These are phyloP conservation scores for Carex sylvatica DNA, from an alignment of 202 grass and related monocot genomes.

Conservation along the genomic window DNA sequence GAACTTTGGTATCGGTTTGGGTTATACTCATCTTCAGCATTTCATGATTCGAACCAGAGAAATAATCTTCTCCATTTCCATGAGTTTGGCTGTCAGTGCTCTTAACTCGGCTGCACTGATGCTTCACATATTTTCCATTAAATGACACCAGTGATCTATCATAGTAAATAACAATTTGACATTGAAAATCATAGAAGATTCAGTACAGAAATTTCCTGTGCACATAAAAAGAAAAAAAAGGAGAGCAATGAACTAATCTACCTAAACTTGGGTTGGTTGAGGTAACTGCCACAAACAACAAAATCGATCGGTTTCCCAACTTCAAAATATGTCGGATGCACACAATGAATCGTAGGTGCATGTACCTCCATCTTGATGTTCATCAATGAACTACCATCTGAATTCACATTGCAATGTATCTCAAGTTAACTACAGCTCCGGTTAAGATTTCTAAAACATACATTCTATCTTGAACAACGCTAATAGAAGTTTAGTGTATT, in stretches of 20 bases:
- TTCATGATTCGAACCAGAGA: conserved; percentile 53
- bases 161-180: conserved; percentile 35
- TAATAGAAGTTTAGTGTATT: background rate
- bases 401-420: conserved; percentile 23
- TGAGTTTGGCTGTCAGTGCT: conserved; percentile 13
- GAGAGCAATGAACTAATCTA: conserved; percentile 20
- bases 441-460: background rate
- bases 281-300: conserved; percentile 71
- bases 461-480: background rate
- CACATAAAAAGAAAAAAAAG: conserved; percentile 11
- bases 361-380: conserved; percentile 70
- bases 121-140: conserved; percentile 82
- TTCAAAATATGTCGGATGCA: conserved; percentile 81
- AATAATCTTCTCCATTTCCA: conserved; percentile 28
- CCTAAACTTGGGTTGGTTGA: conserved; percentile 79
- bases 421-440: background rate
- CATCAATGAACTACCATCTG: conserved; percentile 67
- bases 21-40: conserved; percentile 64
- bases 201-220: conserved; percentile 18
- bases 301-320: conserved; percentile 66
- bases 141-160: conserved; percentile 87
- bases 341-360: conserved; percentile 71
- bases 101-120: conserved; percentile 43
- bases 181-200: conserved; percentile 17
- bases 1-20: conserved; percentile 36